Conservation (phyloP, 176 grass and related monocot genomes). For the Aegilops umbellulata region DNA sequence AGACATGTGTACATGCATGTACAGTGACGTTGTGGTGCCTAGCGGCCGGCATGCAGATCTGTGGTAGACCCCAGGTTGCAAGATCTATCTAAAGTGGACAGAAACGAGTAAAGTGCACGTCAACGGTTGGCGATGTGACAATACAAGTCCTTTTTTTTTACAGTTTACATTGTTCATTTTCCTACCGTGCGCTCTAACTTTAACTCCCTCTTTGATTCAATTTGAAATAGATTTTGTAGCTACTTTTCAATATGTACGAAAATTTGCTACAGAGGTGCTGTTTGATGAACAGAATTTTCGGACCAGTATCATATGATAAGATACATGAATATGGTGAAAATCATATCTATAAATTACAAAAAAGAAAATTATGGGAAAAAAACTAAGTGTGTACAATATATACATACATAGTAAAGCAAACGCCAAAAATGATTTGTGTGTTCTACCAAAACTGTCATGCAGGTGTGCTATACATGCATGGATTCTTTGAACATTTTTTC, state of each 20-base stretch:
- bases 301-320: neutral
- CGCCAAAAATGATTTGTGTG: neutral
- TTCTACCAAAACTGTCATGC: neutral
- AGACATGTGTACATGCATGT: neutral
- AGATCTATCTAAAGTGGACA: neutral
- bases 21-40: neutral
- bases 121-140: conserved; percentile 13
- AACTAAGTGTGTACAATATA: too few species aligned
- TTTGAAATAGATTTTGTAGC: neutral
- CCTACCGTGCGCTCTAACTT: neutral
- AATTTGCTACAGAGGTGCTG: neutral
- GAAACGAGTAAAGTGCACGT: neutral
- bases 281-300: neutral
- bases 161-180: neutral
- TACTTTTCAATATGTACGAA: neutral
- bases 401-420: neutral
- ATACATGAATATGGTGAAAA: neutral
- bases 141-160: neutral
- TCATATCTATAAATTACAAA: neutral
- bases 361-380: too few species aligned
- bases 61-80: neutral
- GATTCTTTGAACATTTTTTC: neutral
- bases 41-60: conserved; percentile 17
- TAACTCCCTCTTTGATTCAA: neutral
- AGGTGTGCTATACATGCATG: neutral